Percentiles rank a stretch among this genome's conserved stretches.
These are phyloP conservation scores for Lichtheimia ornata DNA, from an alignment of 371 early-diverging fungal genomes.

Conservation along the genomic window DNA sequence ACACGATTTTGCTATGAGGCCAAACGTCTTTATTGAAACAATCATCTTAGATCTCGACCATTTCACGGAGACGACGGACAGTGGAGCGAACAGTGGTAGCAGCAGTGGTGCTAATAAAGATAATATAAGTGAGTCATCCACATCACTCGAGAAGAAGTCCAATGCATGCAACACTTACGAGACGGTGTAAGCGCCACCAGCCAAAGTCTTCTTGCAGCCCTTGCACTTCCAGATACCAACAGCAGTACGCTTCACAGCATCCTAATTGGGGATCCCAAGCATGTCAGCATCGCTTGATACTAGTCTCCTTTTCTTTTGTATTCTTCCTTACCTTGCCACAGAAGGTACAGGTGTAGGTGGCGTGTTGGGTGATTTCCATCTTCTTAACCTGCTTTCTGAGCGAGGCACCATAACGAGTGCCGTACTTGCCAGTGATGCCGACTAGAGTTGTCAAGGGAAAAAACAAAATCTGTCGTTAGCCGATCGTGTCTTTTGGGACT, in stretches of 20 bases:
- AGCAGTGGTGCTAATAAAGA: slow-evolving; percentile 71
- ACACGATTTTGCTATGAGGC: too few relatives aligned
- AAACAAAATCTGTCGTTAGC: slow-evolving; percentile 3
- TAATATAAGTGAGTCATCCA: background rate
- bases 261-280: slow-evolving; percentile 41
- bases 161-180: slow-evolving; percentile 32
- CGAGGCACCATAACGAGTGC: slow-evolving; percentile 99
- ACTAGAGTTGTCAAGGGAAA: slow-evolving; percentile 44
- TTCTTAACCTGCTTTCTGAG: slow-evolving; percentile 99
- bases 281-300: background rate
- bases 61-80: slow-evolving; percentile 97
- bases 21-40: too few relatives aligned
- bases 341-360: slow-evolving; percentile 99
- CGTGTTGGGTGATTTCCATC: slow-evolving; percentile 99
- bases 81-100: slow-evolving; percentile 93
- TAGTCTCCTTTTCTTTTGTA: background rate
- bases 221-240: slow-evolving; percentile 99
- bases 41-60: slow-evolving; percentile 86
- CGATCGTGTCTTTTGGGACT: background rate
- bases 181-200: slow-evolving; percentile 99
- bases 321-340: slow-evolving; percentile 94
- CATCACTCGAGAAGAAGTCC: background rate
- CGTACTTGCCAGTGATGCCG: slow-evolving; percentile 99
- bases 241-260: slow-evolving; percentile 93
- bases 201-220: slow-evolving; percentile 95